Percentiles rank a stretch among this genome's conserved stretches.
Conservation (phyloP, 495 filamentous ascomycete species). For the Cairneyella variabilis region DNA sequence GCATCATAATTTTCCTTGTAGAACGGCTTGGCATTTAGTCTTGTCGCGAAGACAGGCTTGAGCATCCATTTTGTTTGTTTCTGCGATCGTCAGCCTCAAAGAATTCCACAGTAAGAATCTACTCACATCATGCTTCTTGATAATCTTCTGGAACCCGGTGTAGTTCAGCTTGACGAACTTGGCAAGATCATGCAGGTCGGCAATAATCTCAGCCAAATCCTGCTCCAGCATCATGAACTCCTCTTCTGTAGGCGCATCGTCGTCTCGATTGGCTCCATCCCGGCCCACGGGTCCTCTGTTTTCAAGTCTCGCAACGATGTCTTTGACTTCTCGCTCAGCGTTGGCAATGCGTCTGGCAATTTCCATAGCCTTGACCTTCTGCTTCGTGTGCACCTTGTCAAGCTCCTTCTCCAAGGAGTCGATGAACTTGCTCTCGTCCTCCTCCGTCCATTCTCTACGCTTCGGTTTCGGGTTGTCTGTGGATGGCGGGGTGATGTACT, state of each 20-base stretch:
- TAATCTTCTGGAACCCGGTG: slow-evolving; percentile 99
- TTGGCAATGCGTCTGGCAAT: slow-evolving; percentile 84
- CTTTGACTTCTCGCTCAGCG: slow-evolving; percentile 82
- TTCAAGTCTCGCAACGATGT: slow-evolving; percentile 74
- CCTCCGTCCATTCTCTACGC: slow-evolving; percentile 77
- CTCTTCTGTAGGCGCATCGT: slow-evolving; percentile 72
- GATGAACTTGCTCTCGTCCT: slow-evolving; percentile 89
- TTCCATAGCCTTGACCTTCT: slow-evolving; percentile 91
- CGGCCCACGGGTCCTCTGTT: slow-evolving; percentile 38
- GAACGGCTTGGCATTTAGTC: slow-evolving; percentile 92
- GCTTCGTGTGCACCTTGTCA: slow-evolving; percentile 95
- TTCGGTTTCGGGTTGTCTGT: slow-evolving; percentile 49
- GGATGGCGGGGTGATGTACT: slow-evolving; percentile 48
- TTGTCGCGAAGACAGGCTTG: slow-evolving; percentile 87
- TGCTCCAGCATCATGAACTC: slow-evolving; percentile 94
- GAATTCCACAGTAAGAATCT: background rate
- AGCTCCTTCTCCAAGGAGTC: slow-evolving; percentile 81
- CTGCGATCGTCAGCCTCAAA: slow-evolving; percentile 41
- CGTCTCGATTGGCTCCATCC: slow-evolving; percentile 24
- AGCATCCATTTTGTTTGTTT: slow-evolving; percentile 95
- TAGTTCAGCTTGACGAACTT: slow-evolving; percentile 99
- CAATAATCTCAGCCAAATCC: slow-evolving; percentile 95
- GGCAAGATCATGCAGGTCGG: slow-evolving; percentile 96
- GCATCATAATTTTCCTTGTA: slow-evolving; percentile 98
- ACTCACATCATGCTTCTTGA: slow-evolving; percentile 98